phyloP scores from a whole-genome alignment of 2,329 filamentous ascomycete genomes.

The Diaporthe sp. region DNA sequence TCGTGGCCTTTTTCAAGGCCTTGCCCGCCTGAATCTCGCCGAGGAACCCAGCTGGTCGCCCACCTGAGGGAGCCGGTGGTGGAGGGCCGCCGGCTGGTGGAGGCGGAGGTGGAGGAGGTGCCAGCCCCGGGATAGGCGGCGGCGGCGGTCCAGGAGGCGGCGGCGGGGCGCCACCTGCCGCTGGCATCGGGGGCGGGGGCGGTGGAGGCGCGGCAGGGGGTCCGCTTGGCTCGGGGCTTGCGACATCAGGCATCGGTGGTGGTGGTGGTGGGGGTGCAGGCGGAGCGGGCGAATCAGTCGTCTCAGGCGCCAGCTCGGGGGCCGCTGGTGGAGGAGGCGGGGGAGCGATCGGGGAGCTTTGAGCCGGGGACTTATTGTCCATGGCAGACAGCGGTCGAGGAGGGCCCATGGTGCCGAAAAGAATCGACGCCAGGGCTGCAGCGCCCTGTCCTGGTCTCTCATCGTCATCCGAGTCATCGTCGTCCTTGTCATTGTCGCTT shows the following conservation, averaged over 20 bases:
- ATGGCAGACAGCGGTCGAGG: slow-evolving; percentile 88
- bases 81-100: slow-evolving; percentile 46
- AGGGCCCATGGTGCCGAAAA: slow-evolving; percentile 97
- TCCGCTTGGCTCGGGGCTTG: slow-evolving; percentile 47
- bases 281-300: slow-evolving; percentile 46
- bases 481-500: slow-evolving; percentile 71
- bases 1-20: slow-evolving; percentile 86
- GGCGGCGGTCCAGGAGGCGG: slow-evolving; percentile 52
- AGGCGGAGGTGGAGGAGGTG: slow-evolving; percentile 56
- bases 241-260: slow-evolving; percentile 44
- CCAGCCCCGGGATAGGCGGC: slow-evolving; percentile 55
- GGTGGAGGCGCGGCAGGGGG: slow-evolving; percentile 49
- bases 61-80: slow-evolving; percentile 59
- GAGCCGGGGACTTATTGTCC: slow-evolving; percentile 71
- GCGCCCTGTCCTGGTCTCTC: slow-evolving; percentile 85
- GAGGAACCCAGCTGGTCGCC: slow-evolving; percentile 75
- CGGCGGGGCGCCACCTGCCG: slow-evolving; percentile 52
- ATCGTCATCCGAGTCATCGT: slow-evolving; percentile 77
- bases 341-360: slow-evolving; percentile 56
- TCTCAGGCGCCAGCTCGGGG: slow-evolving; percentile 47
- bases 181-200: slow-evolving; percentile 53
- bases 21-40: slow-evolving; percentile 87
- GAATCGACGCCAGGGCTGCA: slow-evolving; percentile 91
- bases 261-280: slow-evolving; percentile 59
- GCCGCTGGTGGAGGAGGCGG: slow-evolving; percentile 55